These are phyloP conservation scores for Calonectria ilicicola DNA, from an alignment of 2,329 filamentous ascomycete species.

Conservation along the genomic window DNA sequence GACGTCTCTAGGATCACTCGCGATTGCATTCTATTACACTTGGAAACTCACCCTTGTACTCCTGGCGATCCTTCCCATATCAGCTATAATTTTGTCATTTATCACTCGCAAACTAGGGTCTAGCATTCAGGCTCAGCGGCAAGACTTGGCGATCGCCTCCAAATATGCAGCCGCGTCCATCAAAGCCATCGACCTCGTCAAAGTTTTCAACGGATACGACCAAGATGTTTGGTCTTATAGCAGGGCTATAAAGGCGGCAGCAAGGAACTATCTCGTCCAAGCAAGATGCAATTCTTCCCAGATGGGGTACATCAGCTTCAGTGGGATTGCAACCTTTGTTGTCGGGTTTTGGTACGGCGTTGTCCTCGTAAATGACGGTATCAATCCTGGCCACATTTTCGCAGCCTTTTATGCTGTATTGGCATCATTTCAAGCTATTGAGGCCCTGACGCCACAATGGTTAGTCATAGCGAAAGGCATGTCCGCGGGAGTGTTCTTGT, in stretches of 20 bases:
- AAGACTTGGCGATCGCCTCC: conserved; percentile 75
- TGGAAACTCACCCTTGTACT: conserved; percentile 89
- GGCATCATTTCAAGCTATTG: conserved; percentile 79
- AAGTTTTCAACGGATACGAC: conserved; percentile 82
- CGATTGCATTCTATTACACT: conserved; percentile 81
- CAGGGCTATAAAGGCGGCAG: conserved; percentile 67
- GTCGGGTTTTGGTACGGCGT: conserved; percentile 92
- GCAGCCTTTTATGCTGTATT: conserved; percentile 89
- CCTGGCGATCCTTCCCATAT: conserved; percentile 77
- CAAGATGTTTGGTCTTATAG: conserved; percentile 77
- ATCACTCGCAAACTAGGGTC: conserved; percentile 72
- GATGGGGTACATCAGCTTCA: conserved; percentile 78
- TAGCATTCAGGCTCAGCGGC: conserved; percentile 77
- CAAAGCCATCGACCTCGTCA: conserved; percentile 84
- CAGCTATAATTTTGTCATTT: conserved; percentile 69
- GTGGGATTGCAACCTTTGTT: conserved; percentile 84
- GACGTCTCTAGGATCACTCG: conserved; percentile 74
- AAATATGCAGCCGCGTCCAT: conserved; percentile 79
- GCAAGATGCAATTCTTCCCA: conserved; percentile 78
- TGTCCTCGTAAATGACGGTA: conserved; percentile 71
- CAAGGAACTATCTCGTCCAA: conserved; percentile 74
- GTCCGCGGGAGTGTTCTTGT: conserved; percentile 75
- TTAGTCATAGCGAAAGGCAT: conserved; percentile 84
- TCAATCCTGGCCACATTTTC: conserved; percentile 75
- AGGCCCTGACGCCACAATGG: conserved; percentile 81